These are phyloP conservation scores for Pezicula rhizophila DNA, from an alignment of 2,329 filamentous ascomycete genomes.

Conservation along the genomic window DNA sequence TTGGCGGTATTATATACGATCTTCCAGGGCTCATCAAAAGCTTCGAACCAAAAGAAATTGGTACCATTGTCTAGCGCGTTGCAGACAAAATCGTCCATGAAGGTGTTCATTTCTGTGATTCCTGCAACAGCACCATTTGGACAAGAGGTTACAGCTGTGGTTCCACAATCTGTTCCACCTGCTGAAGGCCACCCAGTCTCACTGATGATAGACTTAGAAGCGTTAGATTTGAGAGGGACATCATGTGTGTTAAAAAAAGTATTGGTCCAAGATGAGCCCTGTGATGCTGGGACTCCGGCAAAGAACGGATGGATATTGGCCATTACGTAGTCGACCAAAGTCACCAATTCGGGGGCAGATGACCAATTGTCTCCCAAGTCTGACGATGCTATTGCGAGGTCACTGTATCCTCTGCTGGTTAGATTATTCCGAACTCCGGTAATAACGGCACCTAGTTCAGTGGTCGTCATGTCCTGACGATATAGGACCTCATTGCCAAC, in stretches of 20 bases:
- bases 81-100: conserved; percentile 84
- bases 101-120: conserved; percentile 74
- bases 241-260: conserved; percentile 73
- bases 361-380: conserved; percentile 90
- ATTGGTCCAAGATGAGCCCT: conserved; percentile 75
- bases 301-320: conserved; percentile 97
- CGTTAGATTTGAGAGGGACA: conserved; percentile 52
- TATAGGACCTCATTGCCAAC: conserved; percentile 76
- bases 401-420: conserved; percentile 53
- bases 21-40: conserved; percentile 98
- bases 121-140: conserved; percentile 68
- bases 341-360: conserved; percentile 51
- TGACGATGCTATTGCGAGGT: conserved; percentile 74
- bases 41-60: conserved; percentile 96
- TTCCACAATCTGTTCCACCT: conserved; percentile 74
- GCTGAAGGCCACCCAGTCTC: conserved; percentile 88
- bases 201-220: conserved; percentile 69
- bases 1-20: conserved; percentile 58
- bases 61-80: conserved; percentile 73
- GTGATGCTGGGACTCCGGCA: conserved; percentile 62
- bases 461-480: conserved; percentile 65
- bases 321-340: conserved; percentile 81
- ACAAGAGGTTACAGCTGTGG: conserved; percentile 42
- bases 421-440: conserved; percentile 66
- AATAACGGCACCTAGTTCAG: conserved; percentile 59